Conservation (phyloP, 139 green algal species). For the Chlorella sp. region DNA sequence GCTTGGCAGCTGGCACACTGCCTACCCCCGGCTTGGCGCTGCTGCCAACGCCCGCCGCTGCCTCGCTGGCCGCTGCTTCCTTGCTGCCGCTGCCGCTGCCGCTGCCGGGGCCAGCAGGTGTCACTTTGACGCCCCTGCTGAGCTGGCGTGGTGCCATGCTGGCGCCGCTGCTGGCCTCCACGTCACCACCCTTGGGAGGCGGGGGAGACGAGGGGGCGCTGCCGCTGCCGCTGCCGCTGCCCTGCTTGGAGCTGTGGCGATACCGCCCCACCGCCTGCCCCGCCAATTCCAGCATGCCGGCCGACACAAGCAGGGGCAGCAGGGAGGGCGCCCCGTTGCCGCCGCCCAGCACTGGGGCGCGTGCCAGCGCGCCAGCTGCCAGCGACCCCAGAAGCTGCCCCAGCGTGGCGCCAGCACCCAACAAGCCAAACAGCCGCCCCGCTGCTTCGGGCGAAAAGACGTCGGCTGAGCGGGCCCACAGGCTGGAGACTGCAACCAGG, state of each 20-base stretch:
- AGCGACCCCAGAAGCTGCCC: slow-evolving; percentile 77
- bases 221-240: slow-evolving; percentile 3
- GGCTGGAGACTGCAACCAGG: slow-evolving; percentile 64
- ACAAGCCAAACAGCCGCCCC: slow-evolving; percentile 65
- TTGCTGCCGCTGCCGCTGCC: not conserved
- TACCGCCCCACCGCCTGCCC: slow-evolving; percentile 5
- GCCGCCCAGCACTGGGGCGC: slow-evolving; percentile 11
- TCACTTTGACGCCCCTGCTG: not conserved
- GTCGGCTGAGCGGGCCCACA: slow-evolving; percentile 84
- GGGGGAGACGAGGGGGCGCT: not conserved
- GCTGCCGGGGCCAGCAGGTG: not conserved
- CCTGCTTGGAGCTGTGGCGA: not conserved
- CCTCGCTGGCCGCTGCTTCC: too few species aligned
- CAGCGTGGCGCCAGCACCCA: slow-evolving; percentile 63
- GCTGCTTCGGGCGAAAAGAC: slow-evolving; percentile 63
- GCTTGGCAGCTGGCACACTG: not conserved
- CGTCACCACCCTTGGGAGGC: too few species aligned
- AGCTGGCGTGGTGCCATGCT: not conserved
- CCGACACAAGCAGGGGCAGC: slow-evolving; percentile 51
- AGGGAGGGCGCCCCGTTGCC: slow-evolving; percentile 13
- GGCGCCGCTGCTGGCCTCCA: not conserved
- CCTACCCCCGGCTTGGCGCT: not conserved
- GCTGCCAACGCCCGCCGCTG: not conserved
- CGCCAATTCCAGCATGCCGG: slow-evolving; percentile 41
- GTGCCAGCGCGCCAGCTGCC: slow-evolving; percentile 30